Conservation (phyloP, 352 stramenopile species). For the Phytophthora sp. region DNA sequence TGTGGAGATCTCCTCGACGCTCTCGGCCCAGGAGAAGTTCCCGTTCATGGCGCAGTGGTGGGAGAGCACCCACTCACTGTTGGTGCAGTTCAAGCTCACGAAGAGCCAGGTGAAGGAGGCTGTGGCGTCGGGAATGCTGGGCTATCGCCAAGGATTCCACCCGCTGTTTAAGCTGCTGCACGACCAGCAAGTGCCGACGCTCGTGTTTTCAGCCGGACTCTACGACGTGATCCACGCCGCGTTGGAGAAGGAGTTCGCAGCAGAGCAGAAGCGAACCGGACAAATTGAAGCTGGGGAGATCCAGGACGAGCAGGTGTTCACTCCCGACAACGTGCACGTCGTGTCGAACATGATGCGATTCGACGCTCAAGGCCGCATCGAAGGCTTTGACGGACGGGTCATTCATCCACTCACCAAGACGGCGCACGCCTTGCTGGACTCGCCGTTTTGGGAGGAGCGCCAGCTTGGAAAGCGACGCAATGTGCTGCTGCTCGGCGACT, state of each 20-base stretch:
- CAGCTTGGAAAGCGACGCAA: slow-evolving; percentile 61
- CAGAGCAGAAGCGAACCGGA: slow-evolving; percentile 11
- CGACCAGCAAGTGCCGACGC: slow-evolving; percentile 45
- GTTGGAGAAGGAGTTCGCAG: slow-evolving; percentile 52
- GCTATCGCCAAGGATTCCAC: slow-evolving; percentile 55
- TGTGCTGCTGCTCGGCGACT: slow-evolving; percentile 74
- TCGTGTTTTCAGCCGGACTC: slow-evolving; percentile 69
- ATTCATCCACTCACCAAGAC: slow-evolving; percentile 88
- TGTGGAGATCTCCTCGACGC: slow-evolving; percentile 64
- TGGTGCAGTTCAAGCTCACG: slow-evolving; percentile 57
- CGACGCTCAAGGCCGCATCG: slow-evolving; percentile 42
- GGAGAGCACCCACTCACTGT: slow-evolving; percentile 39
- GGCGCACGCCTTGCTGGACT: slow-evolving; percentile 62
- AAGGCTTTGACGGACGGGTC: slow-evolving; percentile 63
- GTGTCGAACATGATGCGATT: slow-evolving; percentile 85
- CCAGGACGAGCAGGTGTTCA: slow-evolving; percentile 3
- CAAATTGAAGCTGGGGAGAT: not conserved
- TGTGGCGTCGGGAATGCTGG: slow-evolving; percentile 38
- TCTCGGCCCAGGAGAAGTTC: slow-evolving; percentile 66
- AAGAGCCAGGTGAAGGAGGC: slow-evolving; percentile 47
- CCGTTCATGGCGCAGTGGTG: slow-evolving; percentile 77
- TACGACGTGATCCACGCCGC: slow-evolving; percentile 64
- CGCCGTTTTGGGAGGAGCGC: slow-evolving; percentile 63
- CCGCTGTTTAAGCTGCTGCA: slow-evolving; percentile 48
- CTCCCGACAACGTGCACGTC: slow-evolving; percentile 66